Conservation (phyloP, 1,139 yeast species). For the Yamadazyma kanchanaburiensis region DNA sequence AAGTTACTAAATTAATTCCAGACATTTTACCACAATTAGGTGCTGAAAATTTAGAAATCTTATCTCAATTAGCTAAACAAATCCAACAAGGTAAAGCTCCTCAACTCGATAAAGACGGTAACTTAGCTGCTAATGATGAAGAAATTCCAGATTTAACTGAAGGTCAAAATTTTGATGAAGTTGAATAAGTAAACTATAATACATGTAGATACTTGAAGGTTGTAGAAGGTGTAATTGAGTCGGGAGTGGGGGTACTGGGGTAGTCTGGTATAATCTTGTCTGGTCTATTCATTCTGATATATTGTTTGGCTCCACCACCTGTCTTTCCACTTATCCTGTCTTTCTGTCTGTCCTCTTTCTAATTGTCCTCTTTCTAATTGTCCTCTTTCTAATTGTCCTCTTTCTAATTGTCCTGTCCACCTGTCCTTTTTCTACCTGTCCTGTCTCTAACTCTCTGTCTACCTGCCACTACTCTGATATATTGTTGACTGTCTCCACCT, state of each 20-base stretch:
- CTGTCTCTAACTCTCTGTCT: too few species aligned
- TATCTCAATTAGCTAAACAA: constrained; percentile 88
- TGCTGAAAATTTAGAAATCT: constrained; percentile 88
- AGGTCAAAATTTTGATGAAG: constrained; percentile 92
- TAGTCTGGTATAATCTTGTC: not conserved
- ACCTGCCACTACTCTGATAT: too few species aligned
- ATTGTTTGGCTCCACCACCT: too few species aligned
- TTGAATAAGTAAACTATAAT: constrained; percentile 45
- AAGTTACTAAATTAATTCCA: constrained; percentile 90
- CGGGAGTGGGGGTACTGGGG: not conserved
- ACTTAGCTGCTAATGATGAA: constrained; percentile 56
- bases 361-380: too few species aligned
- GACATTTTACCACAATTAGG: constrained; percentile 95
- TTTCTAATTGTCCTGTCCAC: too few species aligned
- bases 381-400: too few species aligned
- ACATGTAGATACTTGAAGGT: constrained; percentile 12
- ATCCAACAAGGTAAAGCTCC: constrained; percentile 63
- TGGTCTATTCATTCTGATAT: not conserved
- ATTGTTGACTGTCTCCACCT: too few species aligned
- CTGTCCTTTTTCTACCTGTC: too few species aligned
- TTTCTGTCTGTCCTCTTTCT: too few species aligned
- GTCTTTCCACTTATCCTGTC: too few species aligned
- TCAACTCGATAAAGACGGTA: constrained; percentile 40
- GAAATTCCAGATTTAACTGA: constrained; percentile 94
- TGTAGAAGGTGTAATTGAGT: not conserved